Base-by-base conservation (phyloP, 805 yeast genomes). In the Candida morakotiae region DNA sequence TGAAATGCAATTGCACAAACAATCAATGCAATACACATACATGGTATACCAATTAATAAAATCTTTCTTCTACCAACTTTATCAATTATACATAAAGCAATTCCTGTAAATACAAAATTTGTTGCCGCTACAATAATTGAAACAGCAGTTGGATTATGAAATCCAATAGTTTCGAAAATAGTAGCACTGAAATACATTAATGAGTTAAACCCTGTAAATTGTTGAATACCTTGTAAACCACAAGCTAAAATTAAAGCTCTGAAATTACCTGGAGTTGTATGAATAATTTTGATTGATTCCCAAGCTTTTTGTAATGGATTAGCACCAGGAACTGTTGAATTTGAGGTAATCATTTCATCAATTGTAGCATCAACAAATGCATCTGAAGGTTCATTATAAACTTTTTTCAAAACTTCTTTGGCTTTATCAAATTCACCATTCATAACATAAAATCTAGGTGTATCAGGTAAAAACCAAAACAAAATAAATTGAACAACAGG, bases 191-290 rank as follows among this genome's bases (percentile, higher is more conserved):
- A 91, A 67, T 93, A 91, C 95, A 91, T 86, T 51, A 91, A 74
- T 5, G 97, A 87, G 65, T 91, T 93, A 77, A 91, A 91, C 47
- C 98, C 98, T 13, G 95, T 84, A 52, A 91, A 87, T 64, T 91
- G 98, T 68, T 91, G 98, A 53, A 93, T 83, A 41, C 95, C 96
- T 64, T 93, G 98, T 47, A 91, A 66, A 23, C 94, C 96, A 69
- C 96, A 88, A 9, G 91, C 93, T 52, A 91, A 79, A 23, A 89
- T 68, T 43, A 93, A 73, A 5, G 96, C 98, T 53, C 98, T 79
- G 43, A 87, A 77, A 60, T 91, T 89, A 1, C 94, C 81, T 27
- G 87, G 86, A 26, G 73, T 75, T 1, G 64, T 62, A 56, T 84
- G 91, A 48, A 83, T 67, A 44, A 79, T 71, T 45, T 72, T 75